phyloP scores from a whole-genome alignment of 1,284 basidiomycete genomes.

The Irpex lacteus region DNA sequence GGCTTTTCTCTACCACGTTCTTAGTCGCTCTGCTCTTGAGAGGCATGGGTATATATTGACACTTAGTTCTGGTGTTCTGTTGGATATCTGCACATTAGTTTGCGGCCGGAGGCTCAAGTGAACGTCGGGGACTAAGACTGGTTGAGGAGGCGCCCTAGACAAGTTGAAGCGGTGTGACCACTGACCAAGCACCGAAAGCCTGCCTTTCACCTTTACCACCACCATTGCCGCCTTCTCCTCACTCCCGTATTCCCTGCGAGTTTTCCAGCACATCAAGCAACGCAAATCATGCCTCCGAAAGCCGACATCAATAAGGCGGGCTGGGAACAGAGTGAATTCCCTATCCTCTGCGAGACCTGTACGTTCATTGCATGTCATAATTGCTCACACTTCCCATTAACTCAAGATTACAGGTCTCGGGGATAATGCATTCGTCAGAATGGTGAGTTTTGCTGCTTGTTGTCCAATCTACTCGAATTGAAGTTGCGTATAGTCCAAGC shows the following conservation, averaged over 20 bases:
- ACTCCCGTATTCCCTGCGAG: neutral
- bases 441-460: slow-evolving; percentile 53
- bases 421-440: slow-evolving; percentile 85
- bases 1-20: slow-evolving; percentile 1
- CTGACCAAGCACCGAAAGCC: neutral
- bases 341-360: slow-evolving; percentile 92
- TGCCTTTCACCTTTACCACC: neutral
- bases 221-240: neutral
- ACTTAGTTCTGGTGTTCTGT: neutral
- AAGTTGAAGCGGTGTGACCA: neutral
- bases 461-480: slow-evolving; percentile 1
- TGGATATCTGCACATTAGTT: no score
- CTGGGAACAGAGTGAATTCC: slow-evolving; percentile 90
- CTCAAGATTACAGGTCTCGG: slow-evolving; percentile 66
- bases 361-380: slow-evolving; percentile 26
- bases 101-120: no score
- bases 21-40: slow-evolving; percentile 26
- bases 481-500: slow-evolving; percentile 70
- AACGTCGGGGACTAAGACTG: no score
- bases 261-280: neutral
- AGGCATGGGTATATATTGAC: slow-evolving; percentile 16
- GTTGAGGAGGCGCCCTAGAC: neutral
- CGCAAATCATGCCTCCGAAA: slow-evolving; percentile 46
- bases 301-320: slow-evolving; percentile 88
- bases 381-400: slow-evolving; percentile 1